Percentiles rank a stretch among this genome's conserved stretches.
These are phyloP conservation scores for Aegilops speltoides DNA, from an alignment of 176 grass and related monocot genomes.

Conservation along the genomic window DNA sequence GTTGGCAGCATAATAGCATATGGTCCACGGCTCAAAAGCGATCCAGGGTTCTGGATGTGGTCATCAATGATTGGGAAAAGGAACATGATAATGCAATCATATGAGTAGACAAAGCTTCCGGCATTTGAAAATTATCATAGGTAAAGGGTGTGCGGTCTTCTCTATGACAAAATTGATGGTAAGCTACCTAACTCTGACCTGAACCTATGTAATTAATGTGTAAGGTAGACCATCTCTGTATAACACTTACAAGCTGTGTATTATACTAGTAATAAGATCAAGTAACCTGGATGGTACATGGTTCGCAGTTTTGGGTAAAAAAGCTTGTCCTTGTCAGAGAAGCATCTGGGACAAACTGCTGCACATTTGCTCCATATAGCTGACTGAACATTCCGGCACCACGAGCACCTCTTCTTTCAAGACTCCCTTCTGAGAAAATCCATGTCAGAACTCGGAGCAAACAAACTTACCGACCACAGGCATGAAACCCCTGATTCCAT, in stretches of 20 bases:
- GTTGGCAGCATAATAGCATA: no score
- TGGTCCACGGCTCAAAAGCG: no score
- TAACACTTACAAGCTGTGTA: slow-evolving; percentile 10
- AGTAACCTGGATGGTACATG: neutral
- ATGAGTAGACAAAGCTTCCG: neutral
- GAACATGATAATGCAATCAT: no score
- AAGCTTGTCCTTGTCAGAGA: neutral
- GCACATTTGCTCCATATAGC: neutral
- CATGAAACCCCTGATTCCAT: neutral
- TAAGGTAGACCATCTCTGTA: neutral
- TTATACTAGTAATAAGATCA: neutral
- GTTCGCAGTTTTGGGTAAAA: neutral
- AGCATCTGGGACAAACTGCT: neutral
- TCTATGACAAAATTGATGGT: neutral
- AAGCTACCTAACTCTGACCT: neutral
- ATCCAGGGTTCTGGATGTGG: no score
- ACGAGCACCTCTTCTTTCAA: slow-evolving; percentile 8
- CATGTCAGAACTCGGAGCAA: slow-evolving; percentile 17
- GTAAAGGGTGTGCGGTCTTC: neutral
- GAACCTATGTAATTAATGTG: neutral
- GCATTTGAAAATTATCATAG: neutral
- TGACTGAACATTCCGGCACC: neutral
- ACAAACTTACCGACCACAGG: slow-evolving; percentile 19
- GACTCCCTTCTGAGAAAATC: neutral
- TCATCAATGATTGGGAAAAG: no score